Percentiles rank a stretch among this genome's conserved stretches.
Conservation (phyloP, 306 rosid species). For the Dalbergia oliveri region DNA sequence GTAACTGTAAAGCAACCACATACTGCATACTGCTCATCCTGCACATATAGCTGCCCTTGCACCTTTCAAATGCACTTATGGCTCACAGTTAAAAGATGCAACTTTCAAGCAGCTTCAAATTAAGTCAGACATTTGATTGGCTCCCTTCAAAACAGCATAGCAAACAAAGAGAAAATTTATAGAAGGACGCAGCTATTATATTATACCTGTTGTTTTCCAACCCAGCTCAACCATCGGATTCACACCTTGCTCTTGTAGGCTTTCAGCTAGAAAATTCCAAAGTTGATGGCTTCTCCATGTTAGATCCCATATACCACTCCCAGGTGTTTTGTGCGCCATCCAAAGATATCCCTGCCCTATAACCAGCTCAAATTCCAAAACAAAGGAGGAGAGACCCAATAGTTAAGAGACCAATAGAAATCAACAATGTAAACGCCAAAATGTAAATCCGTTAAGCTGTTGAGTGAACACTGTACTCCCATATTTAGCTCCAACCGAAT, state of each 20-base stretch:
- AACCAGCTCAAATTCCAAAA: constrained; percentile 55
- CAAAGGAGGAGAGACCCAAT: constrained; percentile 40
- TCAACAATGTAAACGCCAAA: not conserved
- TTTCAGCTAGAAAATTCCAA: constrained; percentile 71
- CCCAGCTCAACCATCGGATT: constrained; percentile 79
- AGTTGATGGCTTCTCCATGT: constrained; percentile 74
- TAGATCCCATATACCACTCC: constrained; percentile 75
- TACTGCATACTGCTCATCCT: constrained; percentile 1
- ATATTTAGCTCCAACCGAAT: not conserved
- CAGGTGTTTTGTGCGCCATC: constrained; percentile 84
- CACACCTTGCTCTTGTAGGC: constrained; percentile 69
- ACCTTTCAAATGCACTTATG: constrained; percentile 5
- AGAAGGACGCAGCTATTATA: constrained; percentile 4
- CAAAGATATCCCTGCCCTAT: constrained; percentile 94
- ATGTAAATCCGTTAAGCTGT: not conserved
- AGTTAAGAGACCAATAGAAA: constrained; percentile 12
- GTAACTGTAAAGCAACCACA: not conserved
- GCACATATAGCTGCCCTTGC: not conserved
- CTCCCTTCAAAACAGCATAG: constrained; percentile 18
- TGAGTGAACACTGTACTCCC: not conserved
- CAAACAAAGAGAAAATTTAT: constrained; percentile 27
- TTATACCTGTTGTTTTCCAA: constrained; percentile 79
- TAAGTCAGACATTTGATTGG: not conserved
- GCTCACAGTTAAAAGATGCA: not conserved
- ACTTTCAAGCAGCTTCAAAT: constrained; percentile 23